Evolutionary conservation across 1,139 yeast genomes (phyloP).

Genomic region (Geotrichum carabidarum): DNA sequence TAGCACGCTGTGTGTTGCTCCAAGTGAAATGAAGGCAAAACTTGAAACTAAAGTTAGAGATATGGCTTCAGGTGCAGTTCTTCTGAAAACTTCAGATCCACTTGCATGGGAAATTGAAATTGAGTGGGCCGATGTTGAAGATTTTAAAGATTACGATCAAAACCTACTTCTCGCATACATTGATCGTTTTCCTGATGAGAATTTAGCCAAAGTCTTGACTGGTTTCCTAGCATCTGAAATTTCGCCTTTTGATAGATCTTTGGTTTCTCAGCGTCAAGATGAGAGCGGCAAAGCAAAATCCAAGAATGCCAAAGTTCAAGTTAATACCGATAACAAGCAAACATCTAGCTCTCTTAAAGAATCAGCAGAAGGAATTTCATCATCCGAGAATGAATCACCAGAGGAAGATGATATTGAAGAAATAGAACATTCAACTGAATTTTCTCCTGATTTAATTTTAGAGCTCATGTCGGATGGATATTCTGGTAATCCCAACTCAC

Average conservation of each 20-base stretch:
- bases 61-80: slow-evolving; percentile 67
- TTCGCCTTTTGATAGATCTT: slow-evolving; percentile 48
- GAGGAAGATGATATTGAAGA: slow-evolving; percentile 28
- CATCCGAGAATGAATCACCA: slow-evolving; percentile 25
- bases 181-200: slow-evolving; percentile 54
- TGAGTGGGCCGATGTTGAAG: slow-evolving; percentile 64
- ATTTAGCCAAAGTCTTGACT: slow-evolving; percentile 53
- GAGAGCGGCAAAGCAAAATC: slow-evolving; percentile 21
- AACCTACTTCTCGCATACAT: slow-evolving; percentile 48
- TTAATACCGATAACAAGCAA: slow-evolving; percentile 18
- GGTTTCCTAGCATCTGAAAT: slow-evolving; percentile 53
- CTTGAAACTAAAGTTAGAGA: slow-evolving; percentile 47
- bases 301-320: slow-evolving; percentile 18
- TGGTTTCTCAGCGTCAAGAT: not conserved
- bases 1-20: slow-evolving; percentile 48
- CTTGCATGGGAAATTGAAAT: slow-evolving; percentile 72
- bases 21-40: slow-evolving; percentile 42
- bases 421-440: slow-evolving; percentile 27
- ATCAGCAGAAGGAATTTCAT: slow-evolving; percentile 21
- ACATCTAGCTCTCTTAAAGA: slow-evolving; percentile 21
- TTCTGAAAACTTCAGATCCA: slow-evolving; percentile 55
- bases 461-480: slow-evolving; percentile 53
- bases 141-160: slow-evolving; percentile 49
- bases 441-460: slow-evolving; percentile 52
- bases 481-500: slow-evolving; percentile 44